These are phyloP conservation scores for Camillea tinctor DNA, from an alignment of 2,329 filamentous ascomycete genomes.

Conservation along the genomic window DNA sequence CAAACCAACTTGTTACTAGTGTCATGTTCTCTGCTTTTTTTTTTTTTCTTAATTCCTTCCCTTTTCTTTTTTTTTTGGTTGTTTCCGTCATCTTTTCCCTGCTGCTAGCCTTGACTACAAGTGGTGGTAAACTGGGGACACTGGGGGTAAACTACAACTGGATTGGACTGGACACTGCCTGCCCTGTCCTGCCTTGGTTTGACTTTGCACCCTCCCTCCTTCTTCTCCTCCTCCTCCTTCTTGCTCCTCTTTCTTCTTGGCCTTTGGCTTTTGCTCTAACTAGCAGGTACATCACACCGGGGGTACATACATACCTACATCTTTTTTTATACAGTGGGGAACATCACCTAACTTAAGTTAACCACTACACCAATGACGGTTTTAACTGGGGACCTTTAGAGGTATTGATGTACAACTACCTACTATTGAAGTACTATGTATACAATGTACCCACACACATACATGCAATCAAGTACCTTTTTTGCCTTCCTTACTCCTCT, in stretches of 20 bases:
- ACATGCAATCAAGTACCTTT: too few species aligned
- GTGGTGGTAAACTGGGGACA: constrained; percentile 8
- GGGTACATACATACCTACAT: not conserved
- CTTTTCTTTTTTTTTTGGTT: constrained; percentile 2
- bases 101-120: constrained; percentile 8
- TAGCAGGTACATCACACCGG: not conserved
- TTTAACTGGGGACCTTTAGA: not conserved
- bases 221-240: not conserved
- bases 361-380: not conserved
- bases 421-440: too few species aligned
- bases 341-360: not conserved
- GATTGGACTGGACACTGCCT: not conserved
- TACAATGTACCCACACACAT: not conserved
- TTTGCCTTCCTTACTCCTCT: too few species aligned
- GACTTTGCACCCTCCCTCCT: not conserved
- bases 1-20: not conserved
- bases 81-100: constrained; percentile 1
- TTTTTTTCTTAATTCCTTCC: constrained; percentile 1
- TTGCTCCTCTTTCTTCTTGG: not conserved
- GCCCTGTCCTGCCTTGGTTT: not conserved
- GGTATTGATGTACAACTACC: too few species aligned
- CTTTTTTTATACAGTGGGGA: not conserved
- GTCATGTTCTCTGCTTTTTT: constrained; percentile 1
- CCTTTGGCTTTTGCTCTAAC: not conserved
- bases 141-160: constrained; percentile 9